phyloP scores from a whole-genome alignment of 306 rosid species.

The Alnus rubra region DNA sequence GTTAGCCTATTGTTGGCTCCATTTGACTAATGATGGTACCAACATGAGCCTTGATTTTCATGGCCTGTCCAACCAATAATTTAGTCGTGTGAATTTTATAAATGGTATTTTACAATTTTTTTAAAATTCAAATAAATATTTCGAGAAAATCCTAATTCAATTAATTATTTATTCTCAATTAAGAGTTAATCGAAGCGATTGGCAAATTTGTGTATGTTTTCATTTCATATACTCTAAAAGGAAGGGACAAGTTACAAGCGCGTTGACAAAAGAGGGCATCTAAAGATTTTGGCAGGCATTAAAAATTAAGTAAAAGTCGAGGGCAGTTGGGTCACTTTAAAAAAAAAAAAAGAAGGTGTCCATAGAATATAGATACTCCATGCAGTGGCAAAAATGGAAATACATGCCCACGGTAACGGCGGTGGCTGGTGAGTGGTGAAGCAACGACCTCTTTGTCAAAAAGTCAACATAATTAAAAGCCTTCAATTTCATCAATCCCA shows the following conservation, averaged over 20 bases:
- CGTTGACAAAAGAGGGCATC: conserved; percentile 22
- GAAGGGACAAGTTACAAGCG: conserved; percentile 9
- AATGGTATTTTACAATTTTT: too few relatives aligned
- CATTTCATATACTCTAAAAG: too few relatives aligned
- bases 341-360: not conserved
- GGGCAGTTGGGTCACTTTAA: conserved; percentile 6
- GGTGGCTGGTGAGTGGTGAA: not conserved
- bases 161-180: not conserved
- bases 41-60: not conserved
- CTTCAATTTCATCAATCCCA: conserved; percentile 19
- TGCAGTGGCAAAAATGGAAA: conserved; percentile 27
- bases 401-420: not conserved
- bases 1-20: not conserved
- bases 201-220: not conserved
- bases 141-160: too few relatives aligned
- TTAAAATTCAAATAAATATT: too few relatives aligned
- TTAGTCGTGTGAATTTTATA: too few relatives aligned
- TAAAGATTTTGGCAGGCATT: not conserved
- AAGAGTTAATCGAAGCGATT: too few relatives aligned
- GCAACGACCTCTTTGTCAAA: conserved; percentile 11
- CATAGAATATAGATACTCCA: not conserved
- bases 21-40: not conserved
- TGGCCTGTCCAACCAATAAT: too few relatives aligned
- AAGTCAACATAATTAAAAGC: not conserved
- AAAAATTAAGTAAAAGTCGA: conserved; percentile 13